Conservation (phyloP, 2,329 filamentous ascomycete species). For the Aspergillus aculeatus region DNA sequence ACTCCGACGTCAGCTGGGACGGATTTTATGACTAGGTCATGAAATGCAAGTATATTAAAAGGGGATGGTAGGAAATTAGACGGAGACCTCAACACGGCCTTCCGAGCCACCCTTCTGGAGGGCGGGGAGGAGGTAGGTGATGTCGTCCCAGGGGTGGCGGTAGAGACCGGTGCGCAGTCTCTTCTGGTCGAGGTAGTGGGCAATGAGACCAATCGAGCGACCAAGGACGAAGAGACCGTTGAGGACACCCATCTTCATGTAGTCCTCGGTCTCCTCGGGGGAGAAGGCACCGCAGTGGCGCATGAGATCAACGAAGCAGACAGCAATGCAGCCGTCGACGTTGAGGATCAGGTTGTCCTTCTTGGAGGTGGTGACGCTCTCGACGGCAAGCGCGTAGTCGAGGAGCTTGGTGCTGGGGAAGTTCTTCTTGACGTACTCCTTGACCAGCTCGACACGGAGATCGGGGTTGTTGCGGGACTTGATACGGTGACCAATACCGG, state of each 20-base stretch:
- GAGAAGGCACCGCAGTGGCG: constrained; percentile 98
- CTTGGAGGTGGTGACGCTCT: constrained; percentile 98
- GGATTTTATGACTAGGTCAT: constrained; percentile 33
- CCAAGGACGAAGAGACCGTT: constrained; percentile 99
- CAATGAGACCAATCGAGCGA: constrained; percentile 97
- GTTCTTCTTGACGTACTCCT: constrained; percentile 96
- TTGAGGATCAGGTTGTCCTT: constrained; percentile 99
- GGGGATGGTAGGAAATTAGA: constrained; percentile 49
- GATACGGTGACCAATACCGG: constrained; percentile 97
- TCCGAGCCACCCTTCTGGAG: constrained; percentile 72
- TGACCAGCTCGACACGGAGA: constrained; percentile 98
- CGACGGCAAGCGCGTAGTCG: constrained; percentile 96
- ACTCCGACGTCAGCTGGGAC: constrained; percentile 38
- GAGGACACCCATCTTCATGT: constrained; percentile 97
- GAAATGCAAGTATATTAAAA: constrained; percentile 27
- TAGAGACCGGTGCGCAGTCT: constrained; percentile 96
- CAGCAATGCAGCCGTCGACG: constrained; percentile 95
- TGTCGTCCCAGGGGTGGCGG: constrained; percentile 98
- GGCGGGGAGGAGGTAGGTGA: constrained; percentile 88
- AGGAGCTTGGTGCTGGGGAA: constrained; percentile 98
- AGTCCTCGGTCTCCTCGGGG: constrained; percentile 94
- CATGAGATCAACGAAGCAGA: constrained; percentile 97
- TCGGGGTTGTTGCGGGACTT: constrained; percentile 99
- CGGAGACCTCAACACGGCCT: constrained; percentile 84
- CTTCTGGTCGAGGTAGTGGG: constrained; percentile 99